Conservation (phyloP, 257 asterid genomes). For the Gynochthodes officinalis region DNA sequence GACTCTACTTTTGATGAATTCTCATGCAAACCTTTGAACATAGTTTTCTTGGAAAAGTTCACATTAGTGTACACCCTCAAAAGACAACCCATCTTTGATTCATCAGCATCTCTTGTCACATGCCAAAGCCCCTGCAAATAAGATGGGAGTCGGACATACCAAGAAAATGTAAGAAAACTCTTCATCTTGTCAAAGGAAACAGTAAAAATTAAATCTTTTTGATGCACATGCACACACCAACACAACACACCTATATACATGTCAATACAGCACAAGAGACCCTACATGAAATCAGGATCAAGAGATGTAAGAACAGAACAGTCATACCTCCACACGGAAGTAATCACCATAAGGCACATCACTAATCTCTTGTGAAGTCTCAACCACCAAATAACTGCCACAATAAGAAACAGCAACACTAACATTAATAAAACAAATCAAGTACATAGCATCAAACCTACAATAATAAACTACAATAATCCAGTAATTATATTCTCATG, state of each 20-base stretch:
- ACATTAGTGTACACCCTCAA: constrained; percentile 71
- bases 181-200: neutral
- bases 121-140: constrained; percentile 80
- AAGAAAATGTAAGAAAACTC: neutral
- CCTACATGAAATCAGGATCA: constrained; percentile 2
- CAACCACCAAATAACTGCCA: constrained; percentile 75
- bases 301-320: constrained; percentile 10
- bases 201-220: too few species aligned
- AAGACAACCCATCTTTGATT: constrained; percentile 49
- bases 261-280: neutral
- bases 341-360: constrained; percentile 96
- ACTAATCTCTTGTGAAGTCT: constrained; percentile 73
- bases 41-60: constrained; percentile 84
- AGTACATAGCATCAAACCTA: neutral
- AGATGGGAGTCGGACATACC: neutral
- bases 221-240: neutral
- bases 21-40: constrained; percentile 71
- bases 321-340: constrained; percentile 86
- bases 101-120: constrained; percentile 49
- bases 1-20: neutral
- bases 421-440: constrained; percentile 1
- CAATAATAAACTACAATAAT: neutral
- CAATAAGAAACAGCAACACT: constrained; percentile 3
- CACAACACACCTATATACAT: neutral
- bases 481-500: too few species aligned